These are phyloP conservation scores for Cymbopogon flexuosus DNA, from an alignment of 202 grass and related monocot species.

Conservation along the genomic window DNA sequence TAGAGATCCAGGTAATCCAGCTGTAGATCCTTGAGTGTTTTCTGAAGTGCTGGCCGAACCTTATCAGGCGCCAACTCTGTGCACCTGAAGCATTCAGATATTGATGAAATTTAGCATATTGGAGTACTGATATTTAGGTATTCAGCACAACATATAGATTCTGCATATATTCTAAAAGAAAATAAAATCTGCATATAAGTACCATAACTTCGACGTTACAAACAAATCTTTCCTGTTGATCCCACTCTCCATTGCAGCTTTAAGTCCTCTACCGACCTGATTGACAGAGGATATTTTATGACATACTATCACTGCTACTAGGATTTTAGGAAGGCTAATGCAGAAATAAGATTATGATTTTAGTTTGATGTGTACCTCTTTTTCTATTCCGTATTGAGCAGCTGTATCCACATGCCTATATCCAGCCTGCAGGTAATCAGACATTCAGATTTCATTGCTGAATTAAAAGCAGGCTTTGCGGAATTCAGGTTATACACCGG, in stretches of 20 bases:
- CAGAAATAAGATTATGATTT: background rate
- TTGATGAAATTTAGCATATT: background rate
- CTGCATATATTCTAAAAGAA: background rate
- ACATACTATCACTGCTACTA: background rate
- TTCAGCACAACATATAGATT: background rate
- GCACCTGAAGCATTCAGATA: conserved; percentile 51
- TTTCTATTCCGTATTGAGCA: conserved; percentile 50
- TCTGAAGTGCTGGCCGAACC: conserved; percentile 50
- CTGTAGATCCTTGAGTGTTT: conserved; percentile 60
- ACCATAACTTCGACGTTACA: conserved; percentile 78
- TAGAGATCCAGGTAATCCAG: conserved; percentile 77
- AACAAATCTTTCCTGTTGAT: conserved; percentile 72
- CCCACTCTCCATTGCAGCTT: conserved; percentile 57
- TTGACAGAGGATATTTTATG: background rate
- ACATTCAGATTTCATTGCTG: background rate
- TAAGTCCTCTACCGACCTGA: conserved; percentile 61
- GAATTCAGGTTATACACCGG: conserved; percentile 8
- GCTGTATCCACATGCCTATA: conserved; percentile 86
- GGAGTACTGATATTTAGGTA: background rate
- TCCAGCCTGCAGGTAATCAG: conserved; percentile 52
- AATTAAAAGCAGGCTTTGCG: background rate
- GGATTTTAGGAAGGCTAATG: background rate
- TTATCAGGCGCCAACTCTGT: conserved; percentile 54
- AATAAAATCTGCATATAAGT: background rate
- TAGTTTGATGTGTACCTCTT: conserved; percentile 50